Evolutionary conservation across 2,329 filamentous ascomycete genomes (phyloP).

Genomic region (Penicillium sp.): DNA sequence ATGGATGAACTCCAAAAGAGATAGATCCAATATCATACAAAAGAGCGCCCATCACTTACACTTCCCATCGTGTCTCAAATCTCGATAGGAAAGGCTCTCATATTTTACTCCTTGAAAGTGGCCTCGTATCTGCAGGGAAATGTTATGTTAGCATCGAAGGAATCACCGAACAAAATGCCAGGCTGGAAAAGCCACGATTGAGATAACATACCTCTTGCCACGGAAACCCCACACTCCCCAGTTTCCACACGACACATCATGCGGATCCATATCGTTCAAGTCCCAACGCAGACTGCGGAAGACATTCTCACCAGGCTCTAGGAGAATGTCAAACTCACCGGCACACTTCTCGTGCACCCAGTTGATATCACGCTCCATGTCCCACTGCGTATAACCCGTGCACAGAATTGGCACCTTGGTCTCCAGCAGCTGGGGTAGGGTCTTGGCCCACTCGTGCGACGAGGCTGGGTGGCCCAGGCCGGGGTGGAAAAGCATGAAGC

Average conservation of each 20-base stretch:
- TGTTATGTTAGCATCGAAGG: slow-evolving; percentile 9
- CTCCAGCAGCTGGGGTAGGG: slow-evolving; percentile 84
- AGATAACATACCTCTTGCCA: slow-evolving; percentile 82
- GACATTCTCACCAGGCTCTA: slow-evolving; percentile 89
- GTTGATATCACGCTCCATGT: slow-evolving; percentile 89
- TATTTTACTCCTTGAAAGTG: slow-evolving; percentile 34
- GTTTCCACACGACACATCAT: slow-evolving; percentile 92
- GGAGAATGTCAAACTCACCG: slow-evolving; percentile 88
- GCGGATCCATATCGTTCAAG: slow-evolving; percentile 90
- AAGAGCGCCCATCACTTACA: neutral
- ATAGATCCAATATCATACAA: slow-evolving; percentile 18
- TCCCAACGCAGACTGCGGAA: slow-evolving; percentile 97
- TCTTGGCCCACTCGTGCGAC: slow-evolving; percentile 91
- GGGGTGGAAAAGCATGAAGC: slow-evolving; percentile 95
- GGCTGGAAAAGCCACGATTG: neutral
- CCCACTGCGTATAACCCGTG: slow-evolving; percentile 93
- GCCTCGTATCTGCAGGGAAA: slow-evolving; percentile 43
- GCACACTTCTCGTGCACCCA: slow-evolving; percentile 85
- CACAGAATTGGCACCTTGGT: slow-evolving; percentile 94
- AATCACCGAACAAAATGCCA: neutral
- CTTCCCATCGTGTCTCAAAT: neutral
- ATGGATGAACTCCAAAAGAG: slow-evolving; percentile 5
- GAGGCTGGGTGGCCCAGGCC: slow-evolving; percentile 92
- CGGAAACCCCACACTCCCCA: slow-evolving; percentile 98
- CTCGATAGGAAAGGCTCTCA: neutral